Base-by-base conservation (phyloP, 2,329 filamentous ascomycete genomes). In the Penicillium sp. region DNA sequence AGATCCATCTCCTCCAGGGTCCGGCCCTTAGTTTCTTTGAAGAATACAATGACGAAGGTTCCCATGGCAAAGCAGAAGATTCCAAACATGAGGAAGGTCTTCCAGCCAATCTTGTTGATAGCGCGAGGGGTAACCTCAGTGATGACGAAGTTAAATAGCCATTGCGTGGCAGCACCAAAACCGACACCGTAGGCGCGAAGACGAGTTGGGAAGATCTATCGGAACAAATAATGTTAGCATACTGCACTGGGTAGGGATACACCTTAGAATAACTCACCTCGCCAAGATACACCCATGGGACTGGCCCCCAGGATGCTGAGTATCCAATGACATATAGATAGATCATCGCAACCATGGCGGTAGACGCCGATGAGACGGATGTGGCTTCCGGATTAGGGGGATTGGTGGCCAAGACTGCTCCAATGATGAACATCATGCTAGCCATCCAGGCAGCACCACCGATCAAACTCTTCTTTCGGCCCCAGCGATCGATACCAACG, bases 321-420 rank as follows among this genome's bases (percentile, higher is more conserved):
- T 69, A 69, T 16, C 67, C 67, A 47, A 69, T 70, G 8, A 68
- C 67, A 50, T 80, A 81, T 6, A 82, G 76, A 65, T 79, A 81
- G 49, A 81, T 73, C 67, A 82, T 80, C 9, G 77, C 74, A 46
- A 81, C 66, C 65, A 72, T 71, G 23, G 66, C 68, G 48, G 66
- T 67, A 3, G 68, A 70, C 5, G 70, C 69, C 3, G 56, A 50
- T 1, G 71, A 73, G 46, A 73, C 68, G 12, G 51, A 58, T 23
- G 50, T 56, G 12, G 65, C 46, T 15, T 62, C 59, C 6, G 62
- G 27, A 32, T 71, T 54, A 3, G 70, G 72, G 1, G 72, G 72
- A 37, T 74, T 52, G 1, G 68, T 71, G 16, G 64, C 68, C 52
- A 65, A 60, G 9, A 70, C 67, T 21, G 66, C 64, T 18, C 70